Evolutionary conservation across 202 grass and related monocot genomes (phyloP), one percentile per base, ranked within the genome.

Genomic region (Schoenoplectus triqueter): DNA sequence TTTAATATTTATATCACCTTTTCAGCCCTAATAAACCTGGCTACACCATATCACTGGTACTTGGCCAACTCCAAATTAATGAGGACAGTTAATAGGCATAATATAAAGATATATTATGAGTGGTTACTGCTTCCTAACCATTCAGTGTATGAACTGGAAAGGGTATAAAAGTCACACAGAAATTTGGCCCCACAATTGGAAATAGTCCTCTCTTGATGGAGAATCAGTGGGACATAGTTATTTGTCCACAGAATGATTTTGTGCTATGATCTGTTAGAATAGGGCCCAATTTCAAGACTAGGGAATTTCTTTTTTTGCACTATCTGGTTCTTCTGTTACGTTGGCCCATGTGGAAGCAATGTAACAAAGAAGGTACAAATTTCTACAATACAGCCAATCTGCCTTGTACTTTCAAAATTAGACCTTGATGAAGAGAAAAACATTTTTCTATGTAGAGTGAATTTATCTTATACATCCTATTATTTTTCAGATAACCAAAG

Each of bases 131-230:
- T 61, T 60, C 22, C 55, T 78, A 78, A 78, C 21, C 52, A 44
- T 78, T 78, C 2, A 61, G 7, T 78, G 17, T 78, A 60, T 78
- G 75, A 78, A 78, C 75, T 78, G 75, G 75, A 39, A 78, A 78
- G 31, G 75, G 54, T 44, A 61, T 31, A 61, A 78, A 78, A 13
- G 31, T 60, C 54, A 44, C 52, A 60, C 0, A 44, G 7, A 78
- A 78, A 78, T 8, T 5, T 56, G 73, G 13, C 11, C 73, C 51
- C 52, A 31, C 31, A 31, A 31, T 41, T 42, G 5, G 15, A 78
- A 56, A 78, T n/a, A n/a, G 22, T 41, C 13, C 1, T 78, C 13
- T 9, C 51, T 78, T 59, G 59, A 41, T 59, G 10, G 52, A 57
- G 20, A 78, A 41, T 59, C 45, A 66, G 52, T 82, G 57, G 41